These are phyloP conservation scores for Melanomma pulvis-pyrius DNA, from an alignment of 495 filamentous ascomycete species.

Conservation along the genomic window DNA sequence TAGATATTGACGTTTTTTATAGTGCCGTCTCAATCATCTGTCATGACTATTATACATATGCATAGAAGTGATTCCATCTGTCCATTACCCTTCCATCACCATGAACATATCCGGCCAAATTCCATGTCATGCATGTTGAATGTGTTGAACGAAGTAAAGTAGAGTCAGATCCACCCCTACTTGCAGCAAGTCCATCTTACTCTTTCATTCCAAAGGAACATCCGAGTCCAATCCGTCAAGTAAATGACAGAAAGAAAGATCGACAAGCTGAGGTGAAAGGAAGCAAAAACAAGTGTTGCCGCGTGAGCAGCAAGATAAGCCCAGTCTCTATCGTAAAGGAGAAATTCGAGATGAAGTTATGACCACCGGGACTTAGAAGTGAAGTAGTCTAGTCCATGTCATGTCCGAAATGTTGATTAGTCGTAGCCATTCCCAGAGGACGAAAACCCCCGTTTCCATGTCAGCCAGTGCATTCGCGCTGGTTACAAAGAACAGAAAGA, in stretches of 20 bases:
- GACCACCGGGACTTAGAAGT: too few species aligned
- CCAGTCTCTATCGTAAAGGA: neutral
- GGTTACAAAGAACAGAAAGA: too few species aligned
- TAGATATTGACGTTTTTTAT: neutral
- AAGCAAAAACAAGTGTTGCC: neutral
- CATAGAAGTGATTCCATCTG: neutral
- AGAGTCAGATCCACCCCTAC: neutral
- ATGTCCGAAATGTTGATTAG: too few species aligned
- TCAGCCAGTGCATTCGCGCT: too few species aligned
- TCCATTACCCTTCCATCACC: neutral
- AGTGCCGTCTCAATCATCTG: neutral
- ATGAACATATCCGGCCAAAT: neutral
- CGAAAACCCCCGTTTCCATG: too few species aligned
- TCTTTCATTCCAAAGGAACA: neutral
- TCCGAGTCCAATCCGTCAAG: neutral
- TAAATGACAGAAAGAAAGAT: neutral
- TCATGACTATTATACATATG: neutral
- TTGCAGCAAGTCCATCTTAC: neutral
- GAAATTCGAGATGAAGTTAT: neutral
- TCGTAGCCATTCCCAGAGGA: too few species aligned
- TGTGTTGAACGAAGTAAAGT: neutral
- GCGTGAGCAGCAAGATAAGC: neutral
- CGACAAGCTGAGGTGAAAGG: neutral
- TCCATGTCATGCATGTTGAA: neutral
- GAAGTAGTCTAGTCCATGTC: too few species aligned